Percentiles rank a stretch among this genome's conserved stretches.
These are phyloP conservation scores for Elsinoe arachidis DNA, from an alignment of 2,329 filamentous ascomycete species.

Conservation along the genomic window DNA sequence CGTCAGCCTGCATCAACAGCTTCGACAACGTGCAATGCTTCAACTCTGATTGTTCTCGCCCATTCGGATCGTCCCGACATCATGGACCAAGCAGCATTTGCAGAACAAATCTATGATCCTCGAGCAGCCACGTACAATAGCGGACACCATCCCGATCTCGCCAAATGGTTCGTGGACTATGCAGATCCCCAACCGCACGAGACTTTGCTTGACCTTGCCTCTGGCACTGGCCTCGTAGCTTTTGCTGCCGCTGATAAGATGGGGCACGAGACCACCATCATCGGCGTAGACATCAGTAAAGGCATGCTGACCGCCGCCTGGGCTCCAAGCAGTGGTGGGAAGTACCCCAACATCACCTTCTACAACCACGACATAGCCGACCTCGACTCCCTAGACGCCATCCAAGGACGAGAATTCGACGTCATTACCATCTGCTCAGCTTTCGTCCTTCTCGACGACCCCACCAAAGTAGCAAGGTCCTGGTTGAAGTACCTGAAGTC, in stretches of 20 bases:
- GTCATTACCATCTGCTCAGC: conserved; percentile 34
- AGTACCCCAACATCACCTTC: conserved; percentile 27
- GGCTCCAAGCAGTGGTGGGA: conserved; percentile 23
- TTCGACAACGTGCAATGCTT: background rate
- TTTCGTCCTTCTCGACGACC: conserved; percentile 33
- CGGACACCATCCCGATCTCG: conserved; percentile 35
- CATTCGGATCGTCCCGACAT: background rate
- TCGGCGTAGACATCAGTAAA: conserved; percentile 34
- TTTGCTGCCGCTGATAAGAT: conserved; percentile 33
- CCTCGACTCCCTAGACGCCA: conserved; percentile 21
- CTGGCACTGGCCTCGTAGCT: conserved; percentile 37
- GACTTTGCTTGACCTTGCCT: conserved; percentile 38
- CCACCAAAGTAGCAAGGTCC: conserved; percentile 28
- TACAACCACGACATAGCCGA: conserved; percentile 31
- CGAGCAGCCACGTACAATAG: conserved; percentile 32
- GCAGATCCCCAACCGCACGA: conserved; percentile 26
- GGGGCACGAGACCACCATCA: conserved; percentile 29
- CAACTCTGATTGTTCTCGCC: background rate
- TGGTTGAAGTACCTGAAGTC: conserved; percentile 34
- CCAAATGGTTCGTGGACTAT: conserved; percentile 29
- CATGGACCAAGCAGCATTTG: background rate
- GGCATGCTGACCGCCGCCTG: conserved; percentile 34
- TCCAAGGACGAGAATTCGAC: conserved; percentile 19
- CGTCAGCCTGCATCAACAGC: background rate
- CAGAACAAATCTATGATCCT: conserved; percentile 23